A percentile compares a stretch with the other conserved stretches of the same genome.
phyloP scores from a whole-genome alignment of 257 asterid species.

The Salvia hispanica region DNA sequence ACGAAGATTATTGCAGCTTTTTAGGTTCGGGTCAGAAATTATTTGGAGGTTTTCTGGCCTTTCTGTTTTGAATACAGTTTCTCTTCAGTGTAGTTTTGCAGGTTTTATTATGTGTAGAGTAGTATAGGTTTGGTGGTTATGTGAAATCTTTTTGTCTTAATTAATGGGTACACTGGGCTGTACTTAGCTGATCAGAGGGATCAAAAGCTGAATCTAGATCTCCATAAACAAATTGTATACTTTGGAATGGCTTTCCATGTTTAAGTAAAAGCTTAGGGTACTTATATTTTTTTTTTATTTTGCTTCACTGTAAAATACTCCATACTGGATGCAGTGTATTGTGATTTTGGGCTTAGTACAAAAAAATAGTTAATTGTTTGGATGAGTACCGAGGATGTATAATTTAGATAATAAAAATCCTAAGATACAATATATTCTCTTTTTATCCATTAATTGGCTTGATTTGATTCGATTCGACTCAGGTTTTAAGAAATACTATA shows the following conservation, averaged over 20 bases:
- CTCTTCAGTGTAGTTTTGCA: not conserved
- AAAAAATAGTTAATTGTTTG: too few relatives aligned
- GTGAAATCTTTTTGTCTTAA: constrained; percentile 23
- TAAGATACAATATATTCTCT: too few relatives aligned
- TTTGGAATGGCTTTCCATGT: not conserved
- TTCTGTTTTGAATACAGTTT: constrained; percentile 23
- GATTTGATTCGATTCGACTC: too few relatives aligned
- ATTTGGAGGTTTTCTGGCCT: constrained; percentile 26
- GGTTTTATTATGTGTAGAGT: constrained; percentile 3
- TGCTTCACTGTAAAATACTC: not conserved
- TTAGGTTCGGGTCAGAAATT: constrained; percentile 34
- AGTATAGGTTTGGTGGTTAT: constrained; percentile 30
- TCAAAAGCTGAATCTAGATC: constrained; percentile 30
- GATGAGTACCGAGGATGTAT: too few relatives aligned
- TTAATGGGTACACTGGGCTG: constrained; percentile 3
- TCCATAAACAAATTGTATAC: constrained; percentile 14
- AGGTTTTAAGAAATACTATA: too few relatives aligned
- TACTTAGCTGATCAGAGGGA: constrained; percentile 25
- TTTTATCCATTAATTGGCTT: too few relatives aligned
- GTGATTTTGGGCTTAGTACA: too few relatives aligned
- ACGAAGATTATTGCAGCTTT: constrained; percentile 34
- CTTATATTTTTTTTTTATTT: not conserved
- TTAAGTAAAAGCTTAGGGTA: not conserved
- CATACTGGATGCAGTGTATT: too few relatives aligned
- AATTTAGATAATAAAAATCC: too few relatives aligned